Evolutionary conservation across 2,329 filamentous ascomycete species (phyloP).

Genomic region (Verticillium longisporum): DNA sequence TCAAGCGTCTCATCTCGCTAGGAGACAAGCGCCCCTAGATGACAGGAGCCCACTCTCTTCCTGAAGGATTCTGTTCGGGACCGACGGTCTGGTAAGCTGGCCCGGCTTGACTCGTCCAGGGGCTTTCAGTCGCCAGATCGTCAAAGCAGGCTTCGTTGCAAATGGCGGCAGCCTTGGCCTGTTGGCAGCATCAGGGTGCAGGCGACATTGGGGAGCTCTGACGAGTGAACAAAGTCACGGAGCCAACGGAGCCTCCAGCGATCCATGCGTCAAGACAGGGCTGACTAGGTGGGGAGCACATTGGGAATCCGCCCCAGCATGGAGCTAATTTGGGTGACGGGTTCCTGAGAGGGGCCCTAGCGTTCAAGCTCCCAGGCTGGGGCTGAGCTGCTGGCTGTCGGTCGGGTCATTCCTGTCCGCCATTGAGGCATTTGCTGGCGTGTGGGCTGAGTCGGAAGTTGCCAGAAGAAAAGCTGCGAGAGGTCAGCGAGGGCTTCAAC

Average conservation of each 20-base stretch:
- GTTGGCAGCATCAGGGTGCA: background rate
- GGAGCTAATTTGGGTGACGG: background rate
- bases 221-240: background rate
- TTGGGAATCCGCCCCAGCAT: background rate
- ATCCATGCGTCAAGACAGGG: conserved; percentile 1
- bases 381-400: background rate
- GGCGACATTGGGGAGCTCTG: background rate
- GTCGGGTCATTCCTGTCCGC: background rate
- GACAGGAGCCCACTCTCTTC: background rate
- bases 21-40: background rate
- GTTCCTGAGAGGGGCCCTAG: background rate
- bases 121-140: background rate
- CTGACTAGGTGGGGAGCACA: conserved; percentile 1
- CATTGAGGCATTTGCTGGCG: background rate
- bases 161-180: background rate
- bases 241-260: background rate
- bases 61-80: background rate
- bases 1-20: conserved; percentile 1
- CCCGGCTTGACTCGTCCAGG: background rate
- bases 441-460: background rate
- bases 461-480: background rate
- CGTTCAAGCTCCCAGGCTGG: background rate
- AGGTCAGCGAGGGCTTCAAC: background rate
- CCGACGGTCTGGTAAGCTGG: background rate
- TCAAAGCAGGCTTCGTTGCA: background rate